Base-by-base conservation (phyloP, 2,329 filamentous ascomycete genomes). In the Sclerotinia minor region DNA sequence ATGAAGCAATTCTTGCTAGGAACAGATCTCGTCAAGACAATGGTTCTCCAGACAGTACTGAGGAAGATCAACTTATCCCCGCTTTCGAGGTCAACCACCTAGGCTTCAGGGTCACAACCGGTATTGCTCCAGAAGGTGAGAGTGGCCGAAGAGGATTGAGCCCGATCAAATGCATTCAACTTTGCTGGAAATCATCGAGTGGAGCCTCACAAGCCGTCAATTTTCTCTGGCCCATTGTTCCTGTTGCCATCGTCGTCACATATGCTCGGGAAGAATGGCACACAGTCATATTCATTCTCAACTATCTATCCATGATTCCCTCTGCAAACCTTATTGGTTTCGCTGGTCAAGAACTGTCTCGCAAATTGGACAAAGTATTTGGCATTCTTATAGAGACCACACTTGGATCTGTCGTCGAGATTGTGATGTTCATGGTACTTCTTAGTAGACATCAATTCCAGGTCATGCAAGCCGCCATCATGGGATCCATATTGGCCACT, bases 401-500 rank as follows among this genome's bases (percentile, higher is more conserved):
- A 72, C 78, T 93, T 60, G 91, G 90, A 3, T 91, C 90, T 0
- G 80, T 93, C 6, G 91, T 95, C 65, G 92, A 96, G 76, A 89
- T 96, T 67, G 85, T 96, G 59, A 80, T 96, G 45, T 94, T 96
- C 79, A 89, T 94, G 81, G 85, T 94, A 3, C 80, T 96, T 53
- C 83, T 95, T 5, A 77, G 76, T 21, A 50, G 59, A 45, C 72
- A 81, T 61, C 78, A 81, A 76, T 88, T 89, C 68, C 83, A 84
- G 24, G 90, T 95, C 72, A 92, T 96, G 73, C 87, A 92, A 76
- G 91, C 91, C 63, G 92, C 92, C 26, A 94, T 96, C 64, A 80
- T 96, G 0, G 92, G 92, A 47, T 94, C 91, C 0, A 90, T 96
- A 50, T 79, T 96, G 47, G 92, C 92, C 11, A 96, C 92, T 47